Base-by-base conservation (phyloP, 176 grass and related monocot species). In the Secale cereale region DNA sequence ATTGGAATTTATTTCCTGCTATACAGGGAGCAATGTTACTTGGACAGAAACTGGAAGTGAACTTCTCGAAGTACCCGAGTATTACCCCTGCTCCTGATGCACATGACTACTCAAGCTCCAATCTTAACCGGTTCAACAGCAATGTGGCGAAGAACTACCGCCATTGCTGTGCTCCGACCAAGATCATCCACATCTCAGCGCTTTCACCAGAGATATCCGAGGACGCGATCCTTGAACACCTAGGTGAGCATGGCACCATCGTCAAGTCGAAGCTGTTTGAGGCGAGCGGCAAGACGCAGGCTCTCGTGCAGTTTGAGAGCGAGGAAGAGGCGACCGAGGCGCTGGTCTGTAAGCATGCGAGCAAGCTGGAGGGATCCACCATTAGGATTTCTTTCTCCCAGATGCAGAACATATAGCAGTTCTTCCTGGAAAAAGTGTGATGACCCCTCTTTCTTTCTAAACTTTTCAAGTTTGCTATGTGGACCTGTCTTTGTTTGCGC, bases 301-400 rank as follows among this genome's bases (percentile, higher is more conserved):
- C 93, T 28, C 90, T 99, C 10, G 86, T 99, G 30, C 54, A 89
- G 78, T 99, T 97, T 78, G 92, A 94, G 72, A 87, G 79, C 1
- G 97, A 94, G 87, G 97, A 96, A 77, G 87, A 90, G 74, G 97
- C 97, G 0, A 97, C 91, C 0, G 92, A 99, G 33, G 91, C 93
- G 0, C 90, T 96, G 1, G 92, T 97, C 4, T 91, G 65, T 43
- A 99, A 97, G 85, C 97, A 99, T 56, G 94, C 93, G 6, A 97
- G 86, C 83, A 81, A 85, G 12, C 83, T 99, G 2, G 94, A 94
- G 63, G 85, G 91, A 10, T 88, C 90, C 63, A 86, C 88, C 6
- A 89, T 99, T 69, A 91, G 90, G 54, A 97, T 99, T 85, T 96
- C 91, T 16, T 96, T 99, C 91, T 96, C 91, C 74, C 97, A 99